Conservation (phyloP, 768 basidiomycete genomes). For the Termitomyces sp. region DNA sequence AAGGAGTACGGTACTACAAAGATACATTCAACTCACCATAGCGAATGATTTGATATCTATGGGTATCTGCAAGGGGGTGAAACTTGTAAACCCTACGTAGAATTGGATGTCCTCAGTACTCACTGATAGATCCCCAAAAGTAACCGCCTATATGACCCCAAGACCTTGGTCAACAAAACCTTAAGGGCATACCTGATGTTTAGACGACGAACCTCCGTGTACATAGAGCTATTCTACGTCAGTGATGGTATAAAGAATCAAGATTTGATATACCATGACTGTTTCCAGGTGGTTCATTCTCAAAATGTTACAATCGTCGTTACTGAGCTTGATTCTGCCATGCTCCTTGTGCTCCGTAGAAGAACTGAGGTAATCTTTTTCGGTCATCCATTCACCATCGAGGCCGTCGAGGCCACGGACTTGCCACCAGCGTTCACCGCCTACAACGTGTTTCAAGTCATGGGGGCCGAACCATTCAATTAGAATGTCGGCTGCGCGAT, state of each 20-base stretch:
- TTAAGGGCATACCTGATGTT: background rate
- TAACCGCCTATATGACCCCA: background rate
- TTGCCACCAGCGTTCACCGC: slow-evolving; percentile 85
- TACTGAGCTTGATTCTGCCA: background rate
- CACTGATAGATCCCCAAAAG: slow-evolving; percentile 1
- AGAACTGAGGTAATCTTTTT: slow-evolving; percentile 39
- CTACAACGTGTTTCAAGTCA: slow-evolving; percentile 63
- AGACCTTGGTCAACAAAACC: background rate
- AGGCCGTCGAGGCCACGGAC: slow-evolving; percentile 68
- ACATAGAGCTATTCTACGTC: background rate
- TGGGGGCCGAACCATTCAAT: slow-evolving; percentile 31
- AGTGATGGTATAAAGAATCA: background rate
- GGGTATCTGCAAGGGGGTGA: background rate
- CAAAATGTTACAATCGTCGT: background rate
- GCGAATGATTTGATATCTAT: slow-evolving; percentile 1
- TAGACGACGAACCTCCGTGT: background rate
- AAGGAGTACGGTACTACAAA: background rate
- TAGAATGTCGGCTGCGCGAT: slow-evolving; percentile 21
- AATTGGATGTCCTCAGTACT: too few species aligned
- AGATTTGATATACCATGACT: background rate
- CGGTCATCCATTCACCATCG: slow-evolving; percentile 62
- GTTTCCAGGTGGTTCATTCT: slow-evolving; percentile 2
- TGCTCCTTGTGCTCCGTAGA: background rate
- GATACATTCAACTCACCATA: background rate
- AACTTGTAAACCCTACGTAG: too few species aligned